Evolutionary conservation across 2,329 filamentous ascomycete genomes (phyloP).

Genomic region (Ascomycota sp.): DNA sequence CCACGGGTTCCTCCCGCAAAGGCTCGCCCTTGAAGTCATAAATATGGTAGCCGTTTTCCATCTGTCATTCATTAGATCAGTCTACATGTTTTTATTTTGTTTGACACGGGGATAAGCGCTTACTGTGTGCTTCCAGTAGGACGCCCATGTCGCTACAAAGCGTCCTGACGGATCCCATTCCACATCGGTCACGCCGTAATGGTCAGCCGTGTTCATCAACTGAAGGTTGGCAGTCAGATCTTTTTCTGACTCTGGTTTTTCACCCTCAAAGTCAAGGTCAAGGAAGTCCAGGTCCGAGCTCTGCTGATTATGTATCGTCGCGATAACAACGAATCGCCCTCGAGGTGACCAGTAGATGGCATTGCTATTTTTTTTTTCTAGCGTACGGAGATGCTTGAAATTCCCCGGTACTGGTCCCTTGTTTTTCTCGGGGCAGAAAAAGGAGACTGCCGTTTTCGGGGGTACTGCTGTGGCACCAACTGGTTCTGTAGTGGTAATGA

Average conservation of each 20-base stretch:
- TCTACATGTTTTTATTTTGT: neutral
- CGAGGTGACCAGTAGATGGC: constrained; percentile 97
- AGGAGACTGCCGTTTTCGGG: constrained; percentile 83
- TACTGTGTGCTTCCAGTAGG: constrained; percentile 88
- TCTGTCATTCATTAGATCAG: constrained; percentile 27
- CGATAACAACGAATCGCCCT: constrained; percentile 84
- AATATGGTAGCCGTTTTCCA: constrained; percentile 97
- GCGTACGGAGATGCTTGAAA: constrained; percentile 85
- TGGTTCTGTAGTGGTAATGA: constrained; percentile 83
- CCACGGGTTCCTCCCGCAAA: constrained; percentile 72
- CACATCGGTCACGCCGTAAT: constrained; percentile 93
- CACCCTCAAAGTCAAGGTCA: constrained; percentile 93
- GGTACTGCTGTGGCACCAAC: constrained; percentile 55
- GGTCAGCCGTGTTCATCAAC: constrained; percentile 78
- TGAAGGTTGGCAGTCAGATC: constrained; percentile 86
- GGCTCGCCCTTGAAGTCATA: constrained; percentile 88
- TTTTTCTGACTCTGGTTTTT: constrained; percentile 82
- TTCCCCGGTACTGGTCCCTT: constrained; percentile 67
- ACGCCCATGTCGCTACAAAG: constrained; percentile 82
- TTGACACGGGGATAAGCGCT: constrained; percentile 11
- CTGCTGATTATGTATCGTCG: constrained; percentile 77
- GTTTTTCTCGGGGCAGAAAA: constrained; percentile 89
- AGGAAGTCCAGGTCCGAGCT: constrained; percentile 94
- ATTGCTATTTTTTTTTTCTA: constrained; percentile 99
- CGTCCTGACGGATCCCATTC: constrained; percentile 96